A percentile compares a stretch with the other conserved stretches of the same genome.
Conservation (phyloP, 2,329 filamentous ascomycete species). For the Calcarisporium arbuscula region DNA sequence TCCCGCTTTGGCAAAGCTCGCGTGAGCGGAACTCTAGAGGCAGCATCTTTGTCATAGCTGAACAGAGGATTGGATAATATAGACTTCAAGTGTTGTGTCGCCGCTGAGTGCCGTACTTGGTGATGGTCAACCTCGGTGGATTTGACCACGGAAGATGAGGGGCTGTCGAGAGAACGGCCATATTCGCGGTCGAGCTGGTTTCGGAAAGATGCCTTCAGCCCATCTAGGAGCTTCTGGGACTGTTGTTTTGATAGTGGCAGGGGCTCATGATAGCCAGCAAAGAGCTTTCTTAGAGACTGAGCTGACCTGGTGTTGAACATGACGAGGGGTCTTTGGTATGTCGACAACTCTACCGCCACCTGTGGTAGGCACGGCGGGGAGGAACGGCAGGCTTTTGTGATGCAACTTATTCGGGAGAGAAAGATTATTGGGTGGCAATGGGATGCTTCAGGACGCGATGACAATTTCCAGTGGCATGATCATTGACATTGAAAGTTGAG, state of each 20-base stretch:
- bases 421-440: no score
- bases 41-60: slow-evolving; percentile 23
- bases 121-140: slow-evolving; percentile 12
- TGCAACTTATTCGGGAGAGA: no score
- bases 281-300: slow-evolving; percentile 31
- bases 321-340: slow-evolving; percentile 25
- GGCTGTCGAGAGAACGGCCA: slow-evolving; percentile 32
- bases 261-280: slow-evolving; percentile 43
- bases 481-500: no score
- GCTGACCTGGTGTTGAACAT: slow-evolving; percentile 33
- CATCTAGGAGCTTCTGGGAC: slow-evolving; percentile 48
- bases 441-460: no score
- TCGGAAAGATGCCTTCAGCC: slow-evolving; percentile 51
- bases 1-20: slow-evolving; percentile 24
- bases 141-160: slow-evolving; percentile 12
- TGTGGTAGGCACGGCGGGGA: slow-evolving; percentile 10
- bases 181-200: slow-evolving; percentile 53
- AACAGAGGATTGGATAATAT: slow-evolving; percentile 55
- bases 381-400: neutral
- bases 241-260: slow-evolving; percentile 43
- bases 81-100: slow-evolving; percentile 43
- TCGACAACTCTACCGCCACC: slow-evolving; percentile 8
- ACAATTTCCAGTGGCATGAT: no score
- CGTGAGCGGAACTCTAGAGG: slow-evolving; percentile 13
- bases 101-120: slow-evolving; percentile 31